Conservation (phyloP, 106 monocot genomes). For the Xerophyta viscosa region DNA sequence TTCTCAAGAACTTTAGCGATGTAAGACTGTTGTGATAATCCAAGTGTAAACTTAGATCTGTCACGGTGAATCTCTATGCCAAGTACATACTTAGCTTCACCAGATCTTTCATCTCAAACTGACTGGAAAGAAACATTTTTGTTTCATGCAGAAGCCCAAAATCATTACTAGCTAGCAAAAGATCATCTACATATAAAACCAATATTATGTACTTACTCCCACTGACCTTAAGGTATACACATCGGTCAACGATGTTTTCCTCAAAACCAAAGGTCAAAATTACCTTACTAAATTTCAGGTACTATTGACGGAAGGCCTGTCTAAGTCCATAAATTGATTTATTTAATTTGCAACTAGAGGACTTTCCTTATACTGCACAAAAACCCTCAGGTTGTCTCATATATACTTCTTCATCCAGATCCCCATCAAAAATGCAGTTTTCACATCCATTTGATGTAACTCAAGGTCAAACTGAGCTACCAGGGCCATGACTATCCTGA, state of each 20-base stretch:
- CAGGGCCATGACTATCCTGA: background rate
- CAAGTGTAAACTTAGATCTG: background rate
- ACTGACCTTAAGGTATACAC: constrained; percentile 1
- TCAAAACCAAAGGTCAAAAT: constrained; percentile 1
- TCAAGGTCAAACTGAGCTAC: constrained; percentile 9
- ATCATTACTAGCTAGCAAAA: constrained; percentile 2
- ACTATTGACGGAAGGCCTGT: background rate
- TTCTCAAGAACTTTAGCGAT: constrained; percentile 3
- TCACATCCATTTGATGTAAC: constrained; percentile 7
- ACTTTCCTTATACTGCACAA: background rate
- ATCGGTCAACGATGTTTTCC: constrained; percentile 1
- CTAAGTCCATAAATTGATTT: constrained; percentile 4
- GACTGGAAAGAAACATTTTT: background rate
- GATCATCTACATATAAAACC: constrained; percentile 5
- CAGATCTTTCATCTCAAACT: constrained; percentile 2
- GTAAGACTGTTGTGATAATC: constrained; percentile 4
- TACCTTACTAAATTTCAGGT: constrained; percentile 1
- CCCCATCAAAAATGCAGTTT: background rate
- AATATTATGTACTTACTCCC: constrained; percentile 1
- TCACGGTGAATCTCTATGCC: background rate
- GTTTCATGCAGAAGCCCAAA: background rate
- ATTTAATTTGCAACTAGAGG: background rate
- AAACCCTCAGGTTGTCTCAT: background rate
- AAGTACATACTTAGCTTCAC: background rate
- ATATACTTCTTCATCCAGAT: constrained; percentile 6